Evolutionary conservation across 495 filamentous ascomycete genomes (phyloP), one percentile per base, ranked within the genome.

Genomic region (Aspergillus sclerotioniger): DNA sequence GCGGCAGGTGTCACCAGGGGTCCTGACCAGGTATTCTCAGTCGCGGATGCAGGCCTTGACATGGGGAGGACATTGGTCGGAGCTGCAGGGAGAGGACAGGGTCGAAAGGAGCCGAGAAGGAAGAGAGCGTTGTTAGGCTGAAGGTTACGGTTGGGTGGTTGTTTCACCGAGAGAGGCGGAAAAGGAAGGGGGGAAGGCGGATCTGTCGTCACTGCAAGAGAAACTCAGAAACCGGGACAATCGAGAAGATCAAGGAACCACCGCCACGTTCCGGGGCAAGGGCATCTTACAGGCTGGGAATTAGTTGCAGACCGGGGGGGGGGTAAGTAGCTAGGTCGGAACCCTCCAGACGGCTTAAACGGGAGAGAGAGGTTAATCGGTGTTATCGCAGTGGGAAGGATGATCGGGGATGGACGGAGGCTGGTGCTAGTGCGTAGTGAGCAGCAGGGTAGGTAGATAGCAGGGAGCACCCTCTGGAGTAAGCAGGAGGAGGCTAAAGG

Each of bases 11-110:
- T 80, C 76, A 81, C 72, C 78, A 74, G 69, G 69, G 74, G 67
- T 70, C 66, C 67, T 71, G 74, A 75, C 73, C 70, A 68, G 70
- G 71, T 68, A 64, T 77, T 64, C 67, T 74, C 73, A 70, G 78
- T 66, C 70, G 72, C 77, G 71, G 71, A 69, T 71, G 72, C 70
- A 72, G 75, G 68, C 33, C 69, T 81, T 80, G 80, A 83, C 80
- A 82, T 82, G 80, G 70, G 72, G 70, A 74, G 70, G 67, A 78
- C 80, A 82, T 82, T 78, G 78, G 78, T 78, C 71, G 75, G 64
- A 65, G 43, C 60, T 68, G 59, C 67, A 67, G 58, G 64, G 65
- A 66, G 61, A 66, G 66, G 65, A 67, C 57, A 66, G 58, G 67
- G 65, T 64, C 52, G 65, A 64, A 66, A 70, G 61, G 57, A 64